These are phyloP conservation scores for Trypanosoma lewisi DNA, from an alignment of 208 protist species.

Conservation along the genomic window DNA sequence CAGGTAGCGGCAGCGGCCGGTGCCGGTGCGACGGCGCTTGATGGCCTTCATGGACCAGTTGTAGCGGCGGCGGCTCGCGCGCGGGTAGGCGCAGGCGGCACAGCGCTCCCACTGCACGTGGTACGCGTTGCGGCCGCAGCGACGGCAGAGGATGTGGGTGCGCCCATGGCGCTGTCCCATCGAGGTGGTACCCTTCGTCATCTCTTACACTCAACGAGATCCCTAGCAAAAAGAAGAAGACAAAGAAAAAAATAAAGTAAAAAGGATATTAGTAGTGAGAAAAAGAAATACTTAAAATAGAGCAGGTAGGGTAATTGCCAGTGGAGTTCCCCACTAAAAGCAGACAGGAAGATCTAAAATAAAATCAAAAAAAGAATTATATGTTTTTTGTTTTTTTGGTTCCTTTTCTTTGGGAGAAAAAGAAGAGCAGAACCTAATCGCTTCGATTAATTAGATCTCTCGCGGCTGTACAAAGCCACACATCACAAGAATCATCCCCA, in stretches of 20 bases:
- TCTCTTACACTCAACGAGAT: constrained; percentile 32
- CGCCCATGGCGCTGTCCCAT: constrained; percentile 89
- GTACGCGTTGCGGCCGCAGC: constrained; percentile 96
- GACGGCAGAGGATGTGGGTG: constrained; percentile 97
- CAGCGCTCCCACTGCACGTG: constrained; percentile 98
- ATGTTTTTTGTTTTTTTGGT: no score
- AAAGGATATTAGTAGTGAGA: neutral
- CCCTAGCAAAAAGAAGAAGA: constrained; percentile 13
- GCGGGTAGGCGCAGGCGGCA: constrained; percentile 97
- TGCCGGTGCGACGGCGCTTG: constrained; percentile 97
- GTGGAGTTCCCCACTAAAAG: no score
- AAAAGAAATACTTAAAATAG: neutral
- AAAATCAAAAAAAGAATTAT: neutral
- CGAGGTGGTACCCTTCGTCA: constrained; percentile 91
- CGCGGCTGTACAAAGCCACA: constrained; percentile 70
- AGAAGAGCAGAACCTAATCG: no score
- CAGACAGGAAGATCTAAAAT: no score
- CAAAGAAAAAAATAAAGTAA: constrained; percentile 13
- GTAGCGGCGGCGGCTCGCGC: constrained; percentile 94
- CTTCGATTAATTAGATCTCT: constrained; percentile 18
- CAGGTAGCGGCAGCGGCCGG: constrained; percentile 97
- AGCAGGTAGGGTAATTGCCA: no score
- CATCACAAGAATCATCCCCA: constrained; percentile 76
- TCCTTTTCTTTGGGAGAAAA: no score
- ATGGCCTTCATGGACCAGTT: constrained; percentile 98